Conservation (phyloP, 345 rosid genomes). For the Lenwebbia sp. region DNA sequence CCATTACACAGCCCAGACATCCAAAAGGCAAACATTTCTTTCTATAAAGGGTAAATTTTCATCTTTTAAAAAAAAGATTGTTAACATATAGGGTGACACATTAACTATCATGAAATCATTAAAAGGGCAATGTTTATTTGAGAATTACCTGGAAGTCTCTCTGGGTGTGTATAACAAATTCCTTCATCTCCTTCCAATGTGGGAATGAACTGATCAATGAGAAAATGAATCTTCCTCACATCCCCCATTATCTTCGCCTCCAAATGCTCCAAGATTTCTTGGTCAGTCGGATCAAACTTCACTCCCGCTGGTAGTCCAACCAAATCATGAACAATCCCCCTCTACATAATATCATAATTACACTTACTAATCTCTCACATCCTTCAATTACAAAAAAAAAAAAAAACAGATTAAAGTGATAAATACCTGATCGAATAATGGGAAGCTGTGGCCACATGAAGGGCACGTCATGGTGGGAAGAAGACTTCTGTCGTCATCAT, state of each 20-base stretch:
- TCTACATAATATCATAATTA: conserved; percentile 14
- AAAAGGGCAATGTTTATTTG: too few species aligned
- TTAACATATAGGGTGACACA: too few species aligned
- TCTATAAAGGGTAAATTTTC: not conserved
- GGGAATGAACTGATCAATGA: conserved; percentile 78
- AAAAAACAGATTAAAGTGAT: not conserved
- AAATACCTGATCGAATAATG: conserved; percentile 54
- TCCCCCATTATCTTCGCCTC: conserved; percentile 65
- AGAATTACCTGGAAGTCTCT: conserved; percentile 71
- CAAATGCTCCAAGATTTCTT: conserved; percentile 80
- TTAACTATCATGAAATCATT: too few species aligned
- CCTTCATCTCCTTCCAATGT: conserved; percentile 85
- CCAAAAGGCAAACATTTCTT: not conserved
- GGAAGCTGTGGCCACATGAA: conserved; percentile 63
- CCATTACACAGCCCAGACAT: not conserved
- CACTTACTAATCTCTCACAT: not conserved
- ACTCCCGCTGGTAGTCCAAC: conserved; percentile 93
- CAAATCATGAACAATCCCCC: conserved; percentile 45
- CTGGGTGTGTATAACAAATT: conserved; percentile 91
- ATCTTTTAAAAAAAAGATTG: not conserved
- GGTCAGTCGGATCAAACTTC: conserved; percentile 88
- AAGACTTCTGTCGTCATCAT: not conserved
- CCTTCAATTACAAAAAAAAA: not conserved
- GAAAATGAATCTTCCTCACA: conserved; percentile 55
- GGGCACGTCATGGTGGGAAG: conserved; percentile 32